These are phyloP conservation scores for Diaporthe ilicicola DNA, from an alignment of 2,329 filamentous ascomycete species.

Conservation along the genomic window DNA sequence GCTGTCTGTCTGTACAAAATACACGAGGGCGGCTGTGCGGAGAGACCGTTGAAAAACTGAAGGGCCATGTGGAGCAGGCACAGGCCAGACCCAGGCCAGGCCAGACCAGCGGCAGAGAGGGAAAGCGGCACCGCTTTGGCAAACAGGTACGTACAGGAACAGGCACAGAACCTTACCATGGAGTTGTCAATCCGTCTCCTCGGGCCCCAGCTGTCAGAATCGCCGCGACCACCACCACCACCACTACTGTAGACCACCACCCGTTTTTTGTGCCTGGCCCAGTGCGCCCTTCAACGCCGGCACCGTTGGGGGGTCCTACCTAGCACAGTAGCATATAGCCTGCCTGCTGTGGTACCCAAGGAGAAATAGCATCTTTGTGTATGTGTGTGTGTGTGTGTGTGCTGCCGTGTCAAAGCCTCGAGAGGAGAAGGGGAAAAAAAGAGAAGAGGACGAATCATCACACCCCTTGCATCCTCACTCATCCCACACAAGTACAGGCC, in stretches of 20 bases:
- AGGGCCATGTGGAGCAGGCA: conserved; percentile 18
- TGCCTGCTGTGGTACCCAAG: too few relatives aligned
- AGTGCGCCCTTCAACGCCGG: background rate
- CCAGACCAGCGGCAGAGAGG: background rate
- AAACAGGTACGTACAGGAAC: conserved; percentile 3
- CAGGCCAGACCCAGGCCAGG: conserved; percentile 3
- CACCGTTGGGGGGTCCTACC: background rate
- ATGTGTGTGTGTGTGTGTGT: background rate
- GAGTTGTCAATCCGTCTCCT: conserved; percentile 11
- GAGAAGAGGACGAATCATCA: background rate
- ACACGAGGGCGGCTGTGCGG: conserved; percentile 13
- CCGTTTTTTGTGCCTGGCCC: background rate
- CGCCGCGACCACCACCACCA: background rate
- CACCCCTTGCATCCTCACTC: background rate
- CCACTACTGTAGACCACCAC: background rate
- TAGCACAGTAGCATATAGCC: too few relatives aligned
- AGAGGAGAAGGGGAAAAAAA: too few relatives aligned
- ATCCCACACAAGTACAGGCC: background rate
- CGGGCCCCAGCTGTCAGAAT: conserved; percentile 6
- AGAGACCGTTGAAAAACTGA: conserved; percentile 26
- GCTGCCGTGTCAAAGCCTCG: background rate
- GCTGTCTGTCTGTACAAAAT: background rate
- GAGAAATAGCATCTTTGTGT: background rate
- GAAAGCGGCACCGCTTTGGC: conserved; percentile 1
- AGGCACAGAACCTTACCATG: background rate